phyloP scores from a whole-genome alignment of 1,139 yeast genomes.

The Sugiyamaella sp. region DNA sequence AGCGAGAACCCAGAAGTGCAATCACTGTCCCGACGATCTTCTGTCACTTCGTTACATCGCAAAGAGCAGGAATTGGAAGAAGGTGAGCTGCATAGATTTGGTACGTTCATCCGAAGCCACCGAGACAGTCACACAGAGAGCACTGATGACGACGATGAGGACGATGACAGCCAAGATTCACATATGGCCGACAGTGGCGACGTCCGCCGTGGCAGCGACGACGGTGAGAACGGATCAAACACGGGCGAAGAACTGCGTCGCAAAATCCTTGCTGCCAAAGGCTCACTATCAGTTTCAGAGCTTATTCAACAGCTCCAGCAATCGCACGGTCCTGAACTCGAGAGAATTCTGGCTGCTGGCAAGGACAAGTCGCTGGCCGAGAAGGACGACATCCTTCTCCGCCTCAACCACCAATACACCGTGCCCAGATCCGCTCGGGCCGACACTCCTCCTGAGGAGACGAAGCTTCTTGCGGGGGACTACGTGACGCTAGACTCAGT shows the following conservation, averaged over 20 bases:
- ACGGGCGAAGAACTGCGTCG: conserved; percentile 77
- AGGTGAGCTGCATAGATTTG: conserved; percentile 88
- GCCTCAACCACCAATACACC: conserved; percentile 1
- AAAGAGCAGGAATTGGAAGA: conserved; percentile 85
- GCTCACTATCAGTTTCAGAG: conserved; percentile 70
- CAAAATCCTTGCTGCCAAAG: conserved; percentile 77
- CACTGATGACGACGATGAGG: conserved; percentile 6
- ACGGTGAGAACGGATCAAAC: conserved; percentile 13
- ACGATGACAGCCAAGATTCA: too few relatives aligned
- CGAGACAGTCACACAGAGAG: conserved; percentile 12
- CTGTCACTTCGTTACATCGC: conserved; percentile 42
- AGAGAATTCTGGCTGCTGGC: conserved; percentile 24
- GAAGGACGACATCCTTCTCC: conserved; percentile 26
- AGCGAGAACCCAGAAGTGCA: conserved; percentile 18
- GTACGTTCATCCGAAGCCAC: conserved; percentile 41
- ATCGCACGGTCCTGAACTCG: conserved; percentile 30
- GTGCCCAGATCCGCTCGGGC: not conserved
- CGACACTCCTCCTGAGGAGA: conserved; percentile 2
- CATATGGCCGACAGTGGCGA: not conserved
- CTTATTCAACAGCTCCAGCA: conserved; percentile 61
- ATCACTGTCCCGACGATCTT: conserved; percentile 31
- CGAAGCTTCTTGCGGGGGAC: conserved; percentile 10
- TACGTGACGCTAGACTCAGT: conserved; percentile 27
- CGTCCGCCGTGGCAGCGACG: conserved; percentile 2
- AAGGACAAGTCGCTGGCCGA: conserved; percentile 24